Evolutionary conservation across 1,284 basidiomycete species (phyloP).

Genomic region (Rugiboletus extremiorientalis): DNA sequence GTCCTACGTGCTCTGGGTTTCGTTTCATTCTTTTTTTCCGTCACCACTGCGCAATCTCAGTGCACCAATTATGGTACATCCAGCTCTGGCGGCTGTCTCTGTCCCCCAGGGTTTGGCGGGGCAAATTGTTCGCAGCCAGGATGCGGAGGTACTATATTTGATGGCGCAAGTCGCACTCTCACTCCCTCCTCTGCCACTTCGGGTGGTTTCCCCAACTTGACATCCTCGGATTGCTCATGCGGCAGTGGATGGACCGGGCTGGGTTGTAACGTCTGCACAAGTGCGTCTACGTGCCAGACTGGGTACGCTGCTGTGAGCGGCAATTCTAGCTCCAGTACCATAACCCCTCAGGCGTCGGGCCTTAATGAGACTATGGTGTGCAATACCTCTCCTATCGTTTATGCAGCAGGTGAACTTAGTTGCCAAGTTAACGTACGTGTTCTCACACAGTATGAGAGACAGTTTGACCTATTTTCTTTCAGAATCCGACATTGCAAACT

Average conservation of each 20-base stretch:
- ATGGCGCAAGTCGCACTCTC: conserved; percentile 58
- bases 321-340: conserved; percentile 31
- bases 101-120: conserved; percentile 78
- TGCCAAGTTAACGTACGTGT: conserved; percentile 68
- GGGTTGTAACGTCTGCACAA: conserved; percentile 76
- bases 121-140: conserved; percentile 64
- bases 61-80: conserved; percentile 71
- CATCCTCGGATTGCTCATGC: conserved; percentile 63
- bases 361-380: conserved; percentile 64
- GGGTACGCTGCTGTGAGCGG: conserved; percentile 48
- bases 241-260: conserved; percentile 72
- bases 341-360: conserved; percentile 25
- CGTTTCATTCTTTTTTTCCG: conserved; percentile 13
- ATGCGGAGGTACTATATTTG: conserved; percentile 80
- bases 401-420: conserved; percentile 68
- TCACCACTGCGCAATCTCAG: conserved; percentile 43
- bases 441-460: conserved; percentile 7
- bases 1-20: conserved; percentile 12
- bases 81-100: conserved; percentile 57
- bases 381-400: conserved; percentile 59
- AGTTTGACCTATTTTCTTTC: conserved; percentile 2
- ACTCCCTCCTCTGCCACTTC: conserved; percentile 38
- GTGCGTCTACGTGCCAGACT: conserved; percentile 57
- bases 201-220: conserved; percentile 59
- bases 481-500: conserved; percentile 79